Evolutionary conservation across 2,329 filamentous ascomycete genomes (phyloP).

Genomic region (Colletotrichum spaethianum): DNA sequence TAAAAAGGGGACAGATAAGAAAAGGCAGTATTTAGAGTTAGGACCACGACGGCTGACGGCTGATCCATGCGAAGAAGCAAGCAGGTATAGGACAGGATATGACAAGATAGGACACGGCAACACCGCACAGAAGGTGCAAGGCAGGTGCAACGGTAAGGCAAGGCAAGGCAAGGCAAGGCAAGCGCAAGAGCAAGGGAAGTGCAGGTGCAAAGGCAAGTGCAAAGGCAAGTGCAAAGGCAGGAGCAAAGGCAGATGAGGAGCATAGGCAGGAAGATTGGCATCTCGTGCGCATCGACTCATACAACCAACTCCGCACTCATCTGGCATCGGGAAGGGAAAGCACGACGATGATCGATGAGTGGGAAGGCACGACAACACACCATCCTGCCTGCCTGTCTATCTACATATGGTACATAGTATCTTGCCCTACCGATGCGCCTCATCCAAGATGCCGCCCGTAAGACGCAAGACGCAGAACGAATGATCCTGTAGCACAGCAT

Average conservation of each 20-base stretch:
- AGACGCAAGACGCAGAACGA: conserved; percentile 2
- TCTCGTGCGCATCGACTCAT: not conserved
- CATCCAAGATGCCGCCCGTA: not conserved
- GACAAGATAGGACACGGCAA: not conserved
- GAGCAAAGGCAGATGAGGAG: not conserved
- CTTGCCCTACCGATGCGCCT: conserved; percentile 13
- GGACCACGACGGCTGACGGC: not conserved
- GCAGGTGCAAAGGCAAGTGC: not conserved
- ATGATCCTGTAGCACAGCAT: conserved; percentile 11
- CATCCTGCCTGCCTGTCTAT: not conserved
- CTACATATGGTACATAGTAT: too few relatives aligned
- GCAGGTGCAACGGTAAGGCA: not conserved
- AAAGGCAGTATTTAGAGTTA: conserved; percentile 1
- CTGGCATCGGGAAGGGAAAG: not conserved
- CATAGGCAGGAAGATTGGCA: not conserved
- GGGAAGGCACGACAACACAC: not conserved
- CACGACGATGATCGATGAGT: not conserved
- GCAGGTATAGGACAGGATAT: not conserved
- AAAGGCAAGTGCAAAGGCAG: not conserved
- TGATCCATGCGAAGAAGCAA: conserved; percentile 18
- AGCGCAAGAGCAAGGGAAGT: not conserved
- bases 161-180: not conserved
- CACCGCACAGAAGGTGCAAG: not conserved
- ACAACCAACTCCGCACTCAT: not conserved
- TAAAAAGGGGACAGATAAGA: too few relatives aligned